Evolutionary conservation across 371 early-diverging fungal species (phyloP), one percentile per base, ranked within the genome.

Genomic region (Coemansia sp.): DNA sequence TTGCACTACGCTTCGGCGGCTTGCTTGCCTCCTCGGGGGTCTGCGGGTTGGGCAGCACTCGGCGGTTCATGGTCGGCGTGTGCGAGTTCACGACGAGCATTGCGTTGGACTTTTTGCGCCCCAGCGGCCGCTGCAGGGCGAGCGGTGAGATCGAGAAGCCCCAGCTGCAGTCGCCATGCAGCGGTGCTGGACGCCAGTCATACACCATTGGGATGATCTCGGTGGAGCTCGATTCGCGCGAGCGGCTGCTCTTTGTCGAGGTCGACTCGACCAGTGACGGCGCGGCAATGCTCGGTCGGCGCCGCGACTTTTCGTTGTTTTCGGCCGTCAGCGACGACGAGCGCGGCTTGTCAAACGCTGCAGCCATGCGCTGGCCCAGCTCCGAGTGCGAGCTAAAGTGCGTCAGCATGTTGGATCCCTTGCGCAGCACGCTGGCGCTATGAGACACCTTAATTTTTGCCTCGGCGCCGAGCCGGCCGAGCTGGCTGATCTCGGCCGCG

Each of bases 301-400:
- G 34, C 48, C 63, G 54, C 10, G 31, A 42, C 35, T 56, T 55
- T 11, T 55, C 72, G 5, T 48, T 13, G 34, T 39, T 48, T 0
- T 71, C 68, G 1, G 52, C 34, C 8, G 65, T 60, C 60, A 73
- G 57, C 59, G 69, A 73, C 14, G 70, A 57, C n/a, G 69, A 52
- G 16, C 73, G 63, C 48, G 73, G 73, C 64, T 72, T 72, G 40
- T 72, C 73, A 9, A 59, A 39, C 26, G 57, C 56, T 6, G 41
- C 26, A 0, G 64, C 61, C 61, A 60, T 68, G 31, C 64, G 64
- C 48, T 69, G 70, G 47, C 53, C 42, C 34, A 51, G 52, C 53
- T 73, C 73, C 26, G 70, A 26, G 31, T 73, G 70, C 32, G 73
- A 73, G 45, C 73, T 70, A 32, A 73, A 73, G 50, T 69, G 73